phyloP scores from a whole-genome alignment of 2,329 filamentous ascomycete species.

The Annulohypoxylon truncatum region DNA sequence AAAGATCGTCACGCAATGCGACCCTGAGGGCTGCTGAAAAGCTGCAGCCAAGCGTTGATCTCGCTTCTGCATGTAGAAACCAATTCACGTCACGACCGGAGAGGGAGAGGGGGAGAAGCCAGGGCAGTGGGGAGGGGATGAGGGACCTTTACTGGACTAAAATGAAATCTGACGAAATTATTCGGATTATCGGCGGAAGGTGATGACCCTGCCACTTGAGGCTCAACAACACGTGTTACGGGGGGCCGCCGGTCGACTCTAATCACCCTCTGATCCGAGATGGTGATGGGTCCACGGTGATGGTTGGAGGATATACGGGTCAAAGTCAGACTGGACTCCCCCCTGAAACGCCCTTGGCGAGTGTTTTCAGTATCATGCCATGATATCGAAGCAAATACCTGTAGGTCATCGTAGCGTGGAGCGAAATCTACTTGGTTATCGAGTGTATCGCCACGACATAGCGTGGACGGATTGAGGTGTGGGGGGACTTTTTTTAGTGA shows the following conservation, averaged over 20 bases:
- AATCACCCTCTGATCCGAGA: slow-evolving; percentile 15
- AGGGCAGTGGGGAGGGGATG: neutral
- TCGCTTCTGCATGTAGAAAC: slow-evolving; percentile 39
- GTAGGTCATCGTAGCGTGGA: slow-evolving; percentile 18
- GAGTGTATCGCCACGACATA: slow-evolving; percentile 14
- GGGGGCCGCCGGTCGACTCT: slow-evolving; percentile 7
- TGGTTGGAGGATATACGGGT: slow-evolving; percentile 40
- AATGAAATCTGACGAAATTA: slow-evolving; percentile 6
- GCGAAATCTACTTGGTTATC: neutral
- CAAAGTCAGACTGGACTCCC: slow-evolving; percentile 27
- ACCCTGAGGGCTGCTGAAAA: slow-evolving; percentile 29
- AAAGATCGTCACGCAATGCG: slow-evolving; percentile 38
- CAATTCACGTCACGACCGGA: slow-evolving; percentile 25
- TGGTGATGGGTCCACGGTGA: slow-evolving; percentile 28
- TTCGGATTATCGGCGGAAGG: slow-evolving; percentile 12
- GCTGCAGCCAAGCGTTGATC: slow-evolving; percentile 35
- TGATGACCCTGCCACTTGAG: slow-evolving; percentile 29
- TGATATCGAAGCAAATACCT: neutral
- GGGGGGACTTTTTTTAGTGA: neutral
- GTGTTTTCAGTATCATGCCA: slow-evolving; percentile 14
- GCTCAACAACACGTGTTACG: slow-evolving; percentile 39
- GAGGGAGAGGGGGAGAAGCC: neutral
- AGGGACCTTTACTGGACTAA: neutral
- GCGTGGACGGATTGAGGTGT: slow-evolving; percentile 14
- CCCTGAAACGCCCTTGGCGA: slow-evolving; percentile 34